phyloP scores from a whole-genome alignment of 2,329 filamentous ascomycete species.

The Penicillium sp. region DNA sequence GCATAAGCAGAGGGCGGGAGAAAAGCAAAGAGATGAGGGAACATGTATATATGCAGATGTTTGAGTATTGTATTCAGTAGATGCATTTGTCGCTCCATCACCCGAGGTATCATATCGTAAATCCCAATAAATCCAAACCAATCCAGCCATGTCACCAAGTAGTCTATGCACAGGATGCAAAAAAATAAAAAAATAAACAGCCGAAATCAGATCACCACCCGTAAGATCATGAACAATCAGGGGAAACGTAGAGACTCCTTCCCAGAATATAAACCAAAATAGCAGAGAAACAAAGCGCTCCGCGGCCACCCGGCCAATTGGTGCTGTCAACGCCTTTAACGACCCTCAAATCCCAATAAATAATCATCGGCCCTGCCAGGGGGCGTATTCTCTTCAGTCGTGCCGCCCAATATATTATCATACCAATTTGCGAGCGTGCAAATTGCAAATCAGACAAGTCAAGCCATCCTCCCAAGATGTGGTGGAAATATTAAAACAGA shows the following conservation, averaged over 20 bases:
- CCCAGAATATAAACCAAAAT: slow-evolving; percentile 8
- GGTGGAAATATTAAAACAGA: slow-evolving; percentile 25
- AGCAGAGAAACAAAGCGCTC: slow-evolving; percentile 4
- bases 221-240: slow-evolving; percentile 10
- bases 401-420: slow-evolving; percentile 22
- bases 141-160: slow-evolving; percentile 14
- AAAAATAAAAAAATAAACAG: slow-evolving; percentile 11
- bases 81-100: slow-evolving; percentile 15
- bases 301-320: too few relatives aligned
- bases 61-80: neutral
- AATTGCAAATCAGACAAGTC: slow-evolving; percentile 8
- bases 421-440: slow-evolving; percentile 7
- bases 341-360: too few relatives aligned
- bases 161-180: slow-evolving; percentile 18
- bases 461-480: slow-evolving; percentile 14
- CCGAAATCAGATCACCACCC: slow-evolving; percentile 14
- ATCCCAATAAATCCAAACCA: slow-evolving; percentile 14
- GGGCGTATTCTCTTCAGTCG: slow-evolving; percentile 15
- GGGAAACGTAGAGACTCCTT: slow-evolving; percentile 6
- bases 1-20: neutral
- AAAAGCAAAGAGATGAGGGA: neutral
- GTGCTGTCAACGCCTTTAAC: too few relatives aligned
- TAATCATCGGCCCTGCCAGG: slow-evolving; percentile 19
- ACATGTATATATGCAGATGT: neutral
- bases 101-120: slow-evolving; percentile 27